phyloP scores from a whole-genome alignment of 164 flowering plant species.

The Macadamia integrifolia region DNA sequence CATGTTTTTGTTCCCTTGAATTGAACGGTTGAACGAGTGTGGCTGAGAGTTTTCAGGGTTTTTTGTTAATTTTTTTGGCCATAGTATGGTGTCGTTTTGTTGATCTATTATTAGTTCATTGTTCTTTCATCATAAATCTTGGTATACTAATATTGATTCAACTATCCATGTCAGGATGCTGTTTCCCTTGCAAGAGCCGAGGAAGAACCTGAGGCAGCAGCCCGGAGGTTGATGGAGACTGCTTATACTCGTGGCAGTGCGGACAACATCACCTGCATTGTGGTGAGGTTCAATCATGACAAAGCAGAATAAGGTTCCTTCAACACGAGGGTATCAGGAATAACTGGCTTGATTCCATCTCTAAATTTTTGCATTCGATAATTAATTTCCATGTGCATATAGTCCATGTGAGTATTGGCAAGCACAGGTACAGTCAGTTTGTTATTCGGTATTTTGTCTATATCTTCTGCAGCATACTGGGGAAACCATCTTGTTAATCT shows the following conservation, averaged over 20 bases:
- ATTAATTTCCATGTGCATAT: constrained; percentile 7
- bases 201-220: constrained; percentile 83
- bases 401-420: neutral
- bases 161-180: constrained; percentile 59
- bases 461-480: neutral
- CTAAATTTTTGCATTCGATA: neutral
- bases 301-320: constrained; percentile 17
- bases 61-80: neutral
- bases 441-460: constrained; percentile 3
- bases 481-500: no score
- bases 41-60: neutral
- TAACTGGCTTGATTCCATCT: neutral
- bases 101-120: neutral
- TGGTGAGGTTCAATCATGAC: constrained; percentile 72
- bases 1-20: no score
- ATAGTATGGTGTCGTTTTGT: neutral
- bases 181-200: constrained; percentile 65
- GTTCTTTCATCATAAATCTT: neutral
- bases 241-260: constrained; percentile 92
- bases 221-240: constrained; percentile 75
- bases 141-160: neutral
- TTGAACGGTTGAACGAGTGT: no score
- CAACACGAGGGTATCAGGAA: neutral
- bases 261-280: constrained; percentile 95
- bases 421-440: neutral